Evolutionary conservation across 1,139 yeast species (phyloP), one percentile per base, ranked within the genome.

Genomic region (Geotrichum citri-aurantii): DNA sequence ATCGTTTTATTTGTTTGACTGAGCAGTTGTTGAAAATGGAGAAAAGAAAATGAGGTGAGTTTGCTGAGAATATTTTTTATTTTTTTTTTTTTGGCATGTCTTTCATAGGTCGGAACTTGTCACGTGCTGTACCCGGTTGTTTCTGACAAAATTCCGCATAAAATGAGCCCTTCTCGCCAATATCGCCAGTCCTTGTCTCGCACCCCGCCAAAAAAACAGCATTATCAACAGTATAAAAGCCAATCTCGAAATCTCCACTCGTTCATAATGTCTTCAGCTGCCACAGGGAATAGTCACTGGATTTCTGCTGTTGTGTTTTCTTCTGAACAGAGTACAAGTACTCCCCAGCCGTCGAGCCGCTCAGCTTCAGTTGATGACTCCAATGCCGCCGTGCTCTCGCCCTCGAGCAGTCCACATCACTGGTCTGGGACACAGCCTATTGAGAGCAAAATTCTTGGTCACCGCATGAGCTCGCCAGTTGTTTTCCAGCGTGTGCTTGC

Each of bases 381-480:
- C 37, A 48, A 31, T 31, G 23, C 27, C 14, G 29, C 49, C 11
- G 29, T 26, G 14, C 31, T 23, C 27, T 12, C 29, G 44, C 47
- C 21, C 21, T 17, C 47, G 17, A n/a, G 52, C 42, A 50, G 44
- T 17, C 26, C 37, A n/a, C 42, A 33, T 1, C 50, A 52, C 42
- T 23, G 47, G 55, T 12, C 11, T 4, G 2, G 17, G 46, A 12
- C 17, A 1, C 40, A 33, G 17, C 40, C 40, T 7, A 29, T 54
- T 17, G 52, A 54, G 17, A 48, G 56, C 49, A 54, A 54, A 19
- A 37, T 54, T n/a, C 21, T 42, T 21, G 42, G 56, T 40, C 47
- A 48, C 29, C 52, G 56, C 24, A 54, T 54, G 56, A 27, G 51
- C 47, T 46, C 51, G 1, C 56, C 56, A 3, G 52, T 21, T 14